Conservation (phyloP, 768 basidiomycete genomes). For the Rhizopogon vulgaris region DNA sequence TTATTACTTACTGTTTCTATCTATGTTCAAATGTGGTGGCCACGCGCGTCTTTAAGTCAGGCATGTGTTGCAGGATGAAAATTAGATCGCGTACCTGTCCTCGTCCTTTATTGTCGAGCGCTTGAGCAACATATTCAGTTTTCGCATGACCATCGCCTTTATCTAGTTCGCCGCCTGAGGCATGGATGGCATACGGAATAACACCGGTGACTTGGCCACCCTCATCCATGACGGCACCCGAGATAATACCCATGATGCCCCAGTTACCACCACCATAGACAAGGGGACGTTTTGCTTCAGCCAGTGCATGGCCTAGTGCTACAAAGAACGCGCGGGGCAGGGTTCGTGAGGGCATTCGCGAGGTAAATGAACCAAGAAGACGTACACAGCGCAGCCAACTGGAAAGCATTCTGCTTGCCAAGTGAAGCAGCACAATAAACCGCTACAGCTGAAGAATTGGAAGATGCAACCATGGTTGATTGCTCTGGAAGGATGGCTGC, state of each 20-base stretch:
- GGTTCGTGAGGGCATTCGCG: slow-evolving; percentile 1
- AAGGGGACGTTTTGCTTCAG: slow-evolving; percentile 49
- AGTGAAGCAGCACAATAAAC: slow-evolving; percentile 81
- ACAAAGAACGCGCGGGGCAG: background rate
- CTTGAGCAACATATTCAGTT: slow-evolving; percentile 14
- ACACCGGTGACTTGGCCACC: slow-evolving; percentile 77
- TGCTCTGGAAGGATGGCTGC: slow-evolving; percentile 6
- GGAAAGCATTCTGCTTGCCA: slow-evolving; percentile 57
- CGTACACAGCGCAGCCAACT: slow-evolving; percentile 66
- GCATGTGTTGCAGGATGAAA: background rate
- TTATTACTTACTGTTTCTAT: slow-evolving; percentile 25
- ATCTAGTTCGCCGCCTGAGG: slow-evolving; percentile 56
- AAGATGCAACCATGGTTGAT: slow-evolving; percentile 23
- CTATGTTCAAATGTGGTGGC: slow-evolving; percentile 5
- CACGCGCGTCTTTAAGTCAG: slow-evolving; percentile 8
- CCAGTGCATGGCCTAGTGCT: slow-evolving; percentile 77
- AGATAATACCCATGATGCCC: slow-evolving; percentile 86
- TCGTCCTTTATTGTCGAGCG: slow-evolving; percentile 25
- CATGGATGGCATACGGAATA: slow-evolving; percentile 70
- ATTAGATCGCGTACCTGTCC: slow-evolving; percentile 26
- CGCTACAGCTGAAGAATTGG: slow-evolving; percentile 44
- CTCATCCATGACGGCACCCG: slow-evolving; percentile 51
- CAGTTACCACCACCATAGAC: slow-evolving; percentile 83
- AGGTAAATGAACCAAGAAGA: slow-evolving; percentile 11
- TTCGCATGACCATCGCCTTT: slow-evolving; percentile 28